phyloP scores from a whole-genome alignment of 2,329 filamentous ascomycete species.

The Aaosphaeria pasadenensis region DNA sequence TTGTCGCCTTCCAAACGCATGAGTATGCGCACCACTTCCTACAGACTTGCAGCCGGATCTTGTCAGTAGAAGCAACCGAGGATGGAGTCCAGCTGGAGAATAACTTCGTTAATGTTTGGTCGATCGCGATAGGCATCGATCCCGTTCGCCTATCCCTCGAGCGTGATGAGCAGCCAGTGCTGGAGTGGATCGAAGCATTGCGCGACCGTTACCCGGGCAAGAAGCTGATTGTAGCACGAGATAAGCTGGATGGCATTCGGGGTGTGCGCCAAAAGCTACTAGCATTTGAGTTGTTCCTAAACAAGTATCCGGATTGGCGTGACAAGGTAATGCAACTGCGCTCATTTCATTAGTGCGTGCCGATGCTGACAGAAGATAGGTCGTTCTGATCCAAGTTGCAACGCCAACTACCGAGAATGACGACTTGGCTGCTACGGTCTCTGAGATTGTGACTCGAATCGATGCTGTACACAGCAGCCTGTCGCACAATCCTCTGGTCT shows the following conservation, averaged over 20 bases:
- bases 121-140: slow-evolving; percentile 87
- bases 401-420: slow-evolving; percentile 85
- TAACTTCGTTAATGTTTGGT: slow-evolving; percentile 85
- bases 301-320: slow-evolving; percentile 86
- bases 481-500: slow-evolving; percentile 88
- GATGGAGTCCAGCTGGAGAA: slow-evolving; percentile 89
- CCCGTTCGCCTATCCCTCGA: slow-evolving; percentile 70
- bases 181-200: slow-evolving; percentile 75
- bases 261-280: slow-evolving; percentile 92
- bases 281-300: slow-evolving; percentile 89
- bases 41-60: slow-evolving; percentile 87
- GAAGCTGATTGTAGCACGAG: slow-evolving; percentile 84
- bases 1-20: slow-evolving; percentile 89
- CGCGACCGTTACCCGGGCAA: slow-evolving; percentile 83
- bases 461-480: slow-evolving; percentile 89
- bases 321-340: slow-evolving; percentile 54
- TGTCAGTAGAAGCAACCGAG: slow-evolving; percentile 84
- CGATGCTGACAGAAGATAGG: slow-evolving; percentile 41
- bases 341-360: neutral
- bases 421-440: slow-evolving; percentile 83
- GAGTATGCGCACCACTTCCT: slow-evolving; percentile 94
- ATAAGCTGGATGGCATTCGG: slow-evolving; percentile 90
- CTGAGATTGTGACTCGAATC: slow-evolving; percentile 91
- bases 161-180: slow-evolving; percentile 69
- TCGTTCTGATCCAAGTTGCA: slow-evolving; percentile 90